phyloP scores from a whole-genome alignment of 176 grass and related monocot species.

The Avena sativa region DNA sequence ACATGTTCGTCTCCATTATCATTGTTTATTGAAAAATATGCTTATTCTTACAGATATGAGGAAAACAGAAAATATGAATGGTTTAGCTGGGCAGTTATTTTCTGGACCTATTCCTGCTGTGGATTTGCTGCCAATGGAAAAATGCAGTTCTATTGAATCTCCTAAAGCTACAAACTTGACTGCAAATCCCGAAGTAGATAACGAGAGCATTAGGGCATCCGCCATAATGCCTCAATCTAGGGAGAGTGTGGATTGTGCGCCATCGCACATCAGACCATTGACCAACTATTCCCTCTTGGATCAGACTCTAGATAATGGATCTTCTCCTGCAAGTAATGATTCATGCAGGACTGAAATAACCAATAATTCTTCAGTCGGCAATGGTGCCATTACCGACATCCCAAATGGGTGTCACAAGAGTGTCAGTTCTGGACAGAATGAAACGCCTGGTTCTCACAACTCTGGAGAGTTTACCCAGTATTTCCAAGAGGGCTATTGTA shows the following conservation, averaged over 20 bases:
- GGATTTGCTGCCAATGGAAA: conserved; percentile 47
- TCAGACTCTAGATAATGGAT: conserved; percentile 48
- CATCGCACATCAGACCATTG: conserved; percentile 35
- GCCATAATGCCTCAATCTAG: neutral
- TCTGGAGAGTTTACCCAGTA: conserved; percentile 87
- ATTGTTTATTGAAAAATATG: conserved; percentile 28
- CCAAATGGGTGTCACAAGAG: conserved; percentile 48
- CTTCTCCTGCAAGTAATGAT: conserved; percentile 42
- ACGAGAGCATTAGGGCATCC: conserved; percentile 42
- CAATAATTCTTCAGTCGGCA: conserved; percentile 51
- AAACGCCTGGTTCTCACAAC: conserved; percentile 65
- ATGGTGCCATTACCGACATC: conserved; percentile 44
- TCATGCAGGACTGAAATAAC: conserved; percentile 37
- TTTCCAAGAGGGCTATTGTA: conserved; percentile 99
- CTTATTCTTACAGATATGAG: conserved; percentile 43
- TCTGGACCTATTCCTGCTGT: conserved; percentile 37
- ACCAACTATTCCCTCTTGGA: conserved; percentile 62
- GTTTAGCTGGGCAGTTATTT: conserved; percentile 42
- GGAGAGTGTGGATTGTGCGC: conserved; percentile 22
- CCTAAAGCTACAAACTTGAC: conserved; percentile 49
- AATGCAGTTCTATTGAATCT: conserved; percentile 41
- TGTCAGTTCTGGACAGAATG: conserved; percentile 58
- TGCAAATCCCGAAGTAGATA: conserved; percentile 35
- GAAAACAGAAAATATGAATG: conserved; percentile 45
- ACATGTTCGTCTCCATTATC: neutral